Evolutionary conservation across 148 eudicot species (phyloP), one percentile per base, ranked within the genome.

Genomic region (Rheum nobile): DNA sequence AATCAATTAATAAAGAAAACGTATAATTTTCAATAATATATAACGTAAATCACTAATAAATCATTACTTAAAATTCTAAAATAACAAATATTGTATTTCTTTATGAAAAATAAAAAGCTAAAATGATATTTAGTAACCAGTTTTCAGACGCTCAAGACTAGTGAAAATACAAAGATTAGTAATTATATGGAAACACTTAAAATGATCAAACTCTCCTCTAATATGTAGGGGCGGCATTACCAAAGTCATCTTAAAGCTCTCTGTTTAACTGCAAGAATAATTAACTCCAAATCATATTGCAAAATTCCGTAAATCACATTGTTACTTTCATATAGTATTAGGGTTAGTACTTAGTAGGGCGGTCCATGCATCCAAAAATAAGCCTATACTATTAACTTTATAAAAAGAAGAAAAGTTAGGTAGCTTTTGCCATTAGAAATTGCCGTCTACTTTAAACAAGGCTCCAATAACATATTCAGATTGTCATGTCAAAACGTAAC

Each of bases 321-420:
- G 17, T 61, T 3, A 61, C 68, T 12, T 12, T 0, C 37, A 61
- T 61, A 65, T 5, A 8, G 43, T 41, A 32, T 31, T 17, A 65
- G 39, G 39, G 19, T 13, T 34, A 65, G 21, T 32, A 29, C 8
- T 13, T 34, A 65, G 21, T 32, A 29, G 39, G 21, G 39, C 32
- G 70, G 70, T 17, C 70, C 69, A 63, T 63, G n/a, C 68, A 61
- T 32, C 67, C 39, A 65, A 65, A 65, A 16, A 9, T 59, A 26
- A 65, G 39, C 29, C 38, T 65, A 32, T 65, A 34, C 70, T 34
- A 28, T 41, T 41, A 65, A 32, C n/a, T 65, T 65, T 65, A 65
- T 32, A 65, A 65, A n/a, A 65, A 65, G 70, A 65, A 65, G 41
- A 28, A 65, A 65, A 65, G 70, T 65, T 65, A 32, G 70, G 70